Evolutionary conservation across 164 flowering plant genomes (phyloP), one percentile per base, ranked within the genome.

Genomic region (Vitis amurensis): DNA sequence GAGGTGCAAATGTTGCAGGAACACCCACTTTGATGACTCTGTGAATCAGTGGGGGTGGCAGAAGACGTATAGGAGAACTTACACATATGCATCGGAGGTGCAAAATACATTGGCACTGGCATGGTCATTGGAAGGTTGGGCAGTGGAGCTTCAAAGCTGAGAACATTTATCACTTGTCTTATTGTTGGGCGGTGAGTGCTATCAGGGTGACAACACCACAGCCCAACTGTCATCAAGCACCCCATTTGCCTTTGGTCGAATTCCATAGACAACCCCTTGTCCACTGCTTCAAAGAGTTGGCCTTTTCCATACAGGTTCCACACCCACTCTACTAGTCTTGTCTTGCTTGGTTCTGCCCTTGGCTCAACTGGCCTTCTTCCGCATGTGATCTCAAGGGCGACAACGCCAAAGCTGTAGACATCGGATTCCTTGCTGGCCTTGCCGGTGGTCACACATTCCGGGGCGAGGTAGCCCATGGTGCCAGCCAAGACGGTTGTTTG

Each of bases 381-480:
- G 44, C 87, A 76, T 0, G 76, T 77, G 3, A 88, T 84, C 61
- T 88, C 89, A 10, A 88, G 64, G 0, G 78, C 80, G 0, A 88
- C 89, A 0, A 82, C 74, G 1, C 92, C 92, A 15, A 84, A 88
- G 52, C 92, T 88, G 49, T 72, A 88, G 12, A 88, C 86, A 37
- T 88, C 89, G 0, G 88, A 77, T 55, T 87, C 88, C 44, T 79
- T 87, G 30, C 86, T 83, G 1, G 85, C 75, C 66, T 79, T 82
- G 11, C 90, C 88, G 0, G 81, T 79, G 6, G 74, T 81, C 2
- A 83, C 73, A 64, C 79, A 86, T 67, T 88, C 89, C 0, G 89
- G 92, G 3, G 89, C 89, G 17, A 86, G 10, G 68, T 86, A 88
- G 4, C 92, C 90, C 85, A 80, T 74, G 2, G 92, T 88, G 50